A percentile compares a stretch with the other conserved stretches of the same genome.
Evolutionary conservation across 352 stramenopile species (phyloP).

Genomic region (Peronospora farinosa): DNA sequence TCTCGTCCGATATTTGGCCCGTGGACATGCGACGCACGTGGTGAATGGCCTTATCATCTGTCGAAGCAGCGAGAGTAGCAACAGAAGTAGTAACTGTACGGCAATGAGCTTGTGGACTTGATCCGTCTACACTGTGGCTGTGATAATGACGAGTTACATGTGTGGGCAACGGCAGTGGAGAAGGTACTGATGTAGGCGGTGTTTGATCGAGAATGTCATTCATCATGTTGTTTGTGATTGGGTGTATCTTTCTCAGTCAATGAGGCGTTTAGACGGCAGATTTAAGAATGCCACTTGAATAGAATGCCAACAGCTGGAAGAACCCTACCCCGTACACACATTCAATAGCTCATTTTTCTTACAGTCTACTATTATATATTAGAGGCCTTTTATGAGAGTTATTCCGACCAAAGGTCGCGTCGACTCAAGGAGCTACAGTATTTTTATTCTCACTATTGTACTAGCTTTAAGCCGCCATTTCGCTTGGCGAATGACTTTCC

Average conservation of each 20-base stretch:
- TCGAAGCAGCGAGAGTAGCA: slow-evolving; percentile 11
- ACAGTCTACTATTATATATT: too few relatives aligned
- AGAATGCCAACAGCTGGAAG: neutral
- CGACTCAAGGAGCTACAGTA: too few relatives aligned
- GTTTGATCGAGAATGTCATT: slow-evolving; percentile 29
- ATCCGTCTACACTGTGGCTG: slow-evolving; percentile 41
- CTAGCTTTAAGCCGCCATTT: too few relatives aligned
- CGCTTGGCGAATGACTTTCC: too few relatives aligned
- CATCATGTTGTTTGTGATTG: slow-evolving; percentile 20
- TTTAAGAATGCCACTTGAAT: slow-evolving; percentile 14
- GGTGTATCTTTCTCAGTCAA: neutral
- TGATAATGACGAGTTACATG: slow-evolving; percentile 36
- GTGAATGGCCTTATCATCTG: slow-evolving; percentile 7
- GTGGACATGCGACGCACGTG: slow-evolving; percentile 46
- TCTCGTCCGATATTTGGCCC: slow-evolving; percentile 59
- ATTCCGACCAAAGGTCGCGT: too few relatives aligned
- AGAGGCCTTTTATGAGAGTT: too few relatives aligned
- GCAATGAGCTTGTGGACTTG: slow-evolving; percentile 9
- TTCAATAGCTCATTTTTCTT: slow-evolving; percentile 1
- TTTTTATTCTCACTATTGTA: too few relatives aligned
- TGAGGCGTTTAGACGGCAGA: slow-evolving; percentile 1
- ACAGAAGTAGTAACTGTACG: slow-evolving; percentile 11
- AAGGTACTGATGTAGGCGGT: neutral
- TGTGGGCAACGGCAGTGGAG: slow-evolving; percentile 3
- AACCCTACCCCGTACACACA: slow-evolving; percentile 6